These are phyloP conservation scores for Leccinum truebloodii DNA, from an alignment of 768 basidiomycete genomes.

Conservation along the genomic window DNA sequence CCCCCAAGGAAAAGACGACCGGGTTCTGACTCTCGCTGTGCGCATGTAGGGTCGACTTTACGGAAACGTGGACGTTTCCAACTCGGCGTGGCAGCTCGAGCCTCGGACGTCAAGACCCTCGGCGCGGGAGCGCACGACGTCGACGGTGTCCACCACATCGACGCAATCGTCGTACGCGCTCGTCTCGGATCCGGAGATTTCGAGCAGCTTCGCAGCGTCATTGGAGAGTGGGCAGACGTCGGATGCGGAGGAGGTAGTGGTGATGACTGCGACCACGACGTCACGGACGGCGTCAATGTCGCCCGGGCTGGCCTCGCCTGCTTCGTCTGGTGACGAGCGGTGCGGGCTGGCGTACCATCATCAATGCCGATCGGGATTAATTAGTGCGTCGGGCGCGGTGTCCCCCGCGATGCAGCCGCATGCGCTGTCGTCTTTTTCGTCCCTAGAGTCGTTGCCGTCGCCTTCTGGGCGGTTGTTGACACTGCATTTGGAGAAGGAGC, in stretches of 20 bases:
- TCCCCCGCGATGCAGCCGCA: slow-evolving; percentile 57
- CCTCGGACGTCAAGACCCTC: slow-evolving; percentile 54
- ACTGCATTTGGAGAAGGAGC: slow-evolving; percentile 77
- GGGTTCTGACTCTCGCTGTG: not conserved
- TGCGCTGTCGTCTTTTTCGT: slow-evolving; percentile 73
- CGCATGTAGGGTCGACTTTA: slow-evolving; percentile 72
- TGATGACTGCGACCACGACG: not conserved
- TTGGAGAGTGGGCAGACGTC: slow-evolving; percentile 73
- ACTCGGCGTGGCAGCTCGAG: slow-evolving; percentile 80
- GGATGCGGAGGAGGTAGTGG: slow-evolving; percentile 63
- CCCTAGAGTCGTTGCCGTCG: slow-evolving; percentile 53
- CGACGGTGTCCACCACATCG: slow-evolving; percentile 71
- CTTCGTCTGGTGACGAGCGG: slow-evolving; percentile 57
- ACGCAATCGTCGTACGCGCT: slow-evolving; percentile 82
- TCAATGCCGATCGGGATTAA: slow-evolving; percentile 6
- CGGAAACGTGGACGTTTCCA: slow-evolving; percentile 61
- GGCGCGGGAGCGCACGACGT: slow-evolving; percentile 70
- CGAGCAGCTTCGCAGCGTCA: slow-evolving; percentile 82
- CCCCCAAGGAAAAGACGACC: not conserved
- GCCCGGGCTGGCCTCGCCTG: slow-evolving; percentile 63
- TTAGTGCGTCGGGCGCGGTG: slow-evolving; percentile 49
- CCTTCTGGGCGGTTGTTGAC: slow-evolving; percentile 70
- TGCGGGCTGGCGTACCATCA: slow-evolving; percentile 16
- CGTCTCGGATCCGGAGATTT: slow-evolving; percentile 82
- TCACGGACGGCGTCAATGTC: slow-evolving; percentile 33